Base-by-base conservation (phyloP, 2,329 filamentous ascomycete species). In the Colletotrichum salicis region DNA sequence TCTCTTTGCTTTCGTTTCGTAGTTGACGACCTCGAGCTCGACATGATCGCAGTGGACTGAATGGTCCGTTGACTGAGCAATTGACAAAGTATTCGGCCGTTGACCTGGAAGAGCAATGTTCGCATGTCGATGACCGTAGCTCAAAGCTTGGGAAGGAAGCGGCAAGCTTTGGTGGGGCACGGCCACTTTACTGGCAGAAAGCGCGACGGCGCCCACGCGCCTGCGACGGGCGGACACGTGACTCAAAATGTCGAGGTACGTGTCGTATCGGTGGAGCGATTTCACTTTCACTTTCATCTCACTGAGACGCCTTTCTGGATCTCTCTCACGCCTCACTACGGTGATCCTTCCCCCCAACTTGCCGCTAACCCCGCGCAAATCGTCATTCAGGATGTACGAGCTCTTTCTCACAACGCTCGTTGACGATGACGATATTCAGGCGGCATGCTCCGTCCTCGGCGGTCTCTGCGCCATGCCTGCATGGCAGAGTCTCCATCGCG, bases 401-500 rank as follows among this genome's bases (percentile, higher is more conserved):
- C 80, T 91, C 22, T 91, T 90, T 75, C 83, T 91, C 69, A 88
- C 88, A 4, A 85, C 87, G 11, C 78, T 85, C 57, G 84, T 92
- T 64, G 81, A 83, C 22, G 84, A 87, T 66, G 82, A 79, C 70
- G 87, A 90, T 74, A 82, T 88, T 45, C 79, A 81, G 60, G 83
- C 81, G 69, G 86, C 86, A 24, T 84, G 86, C 65, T 84, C 86
- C 1, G 82, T 92, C 11, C 80, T 92, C 7, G 84, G 87, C 69
- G 89, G 89, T 22, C 83, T 89, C 73, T 88, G 87, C 71, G 88
- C 85, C 76, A 90, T 89, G 86, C 81, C 82, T 2, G 85, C 88
- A 1, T 86, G 85, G 75, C 83, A 85, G 67, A 81, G 83, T 2
- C 73, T 88, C 27, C 83, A 85, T 51, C 85, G 88, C 19, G 84